Evolutionary conservation across 768 basidiomycete species (phyloP), one percentile per base, ranked within the genome.

Genomic region (Tylopilus plumbeoviolaceoides): DNA sequence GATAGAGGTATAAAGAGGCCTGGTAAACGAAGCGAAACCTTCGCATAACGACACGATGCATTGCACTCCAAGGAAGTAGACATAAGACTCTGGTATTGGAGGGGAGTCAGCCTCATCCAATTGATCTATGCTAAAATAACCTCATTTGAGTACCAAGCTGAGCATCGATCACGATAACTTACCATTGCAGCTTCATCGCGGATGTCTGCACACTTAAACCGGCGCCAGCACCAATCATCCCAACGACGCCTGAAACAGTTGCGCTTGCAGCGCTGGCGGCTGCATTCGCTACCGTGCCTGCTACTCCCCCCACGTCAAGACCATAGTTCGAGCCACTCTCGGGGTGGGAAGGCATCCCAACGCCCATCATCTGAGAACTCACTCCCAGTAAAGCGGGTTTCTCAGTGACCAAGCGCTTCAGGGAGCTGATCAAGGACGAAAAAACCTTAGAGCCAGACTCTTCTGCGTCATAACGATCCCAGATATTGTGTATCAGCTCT

Each of bases 101-200:
- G 97, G 97, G 0, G 94, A 84, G 60, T 99, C 97, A 0, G 92
- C 89, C 69, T 99, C 98, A 73, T 99, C 95, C 12, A 98, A 82
- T 68, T 98, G 97, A 66, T 99, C 95, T 60, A 99, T 98, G 66
- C 95, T 97, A 61, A 5, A 17, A 1, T 8, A 36, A 21, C 10
- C n/a, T 46, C 20, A 36, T n/a, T 30, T 52, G 7, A 31, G 8
- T 12, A 43, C 9, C 23, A 25, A 21, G 36, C 18, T 21, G 30
- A 31, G 38, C 33, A 4, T n/a, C 5, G 3, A 1, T 15, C 14
- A 30, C 17, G 39, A 11, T 20, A 5, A 73, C 83, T 39, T 55
- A 94, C 94, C 95, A 93, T 68, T 94, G 91, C 23, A 97, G 67
- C 66, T 94, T 95, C 87, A 95, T 91, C 0, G 84, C 77, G 4